Evolutionary conservation across 169 alveolate species (phyloP).

Genomic region (Plasmodium falciparum): DNA sequence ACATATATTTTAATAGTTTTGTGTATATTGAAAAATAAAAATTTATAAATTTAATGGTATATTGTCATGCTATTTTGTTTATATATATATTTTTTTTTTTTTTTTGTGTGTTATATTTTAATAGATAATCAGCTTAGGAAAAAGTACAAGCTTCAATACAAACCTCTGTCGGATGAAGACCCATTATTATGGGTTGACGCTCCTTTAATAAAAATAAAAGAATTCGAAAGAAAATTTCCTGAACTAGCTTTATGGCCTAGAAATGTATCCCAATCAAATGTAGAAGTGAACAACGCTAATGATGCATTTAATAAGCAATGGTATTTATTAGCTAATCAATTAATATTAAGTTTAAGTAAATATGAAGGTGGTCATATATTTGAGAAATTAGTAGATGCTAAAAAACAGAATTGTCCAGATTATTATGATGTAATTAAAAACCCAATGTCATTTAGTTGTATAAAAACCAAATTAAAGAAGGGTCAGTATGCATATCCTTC

Average conservation of each 20-base stretch:
- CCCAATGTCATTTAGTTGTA: conserved; percentile 91
- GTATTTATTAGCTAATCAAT: conserved; percentile 83
- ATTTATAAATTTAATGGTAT: too few species aligned
- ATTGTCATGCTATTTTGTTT: not conserved
- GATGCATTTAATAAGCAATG: conserved; percentile 88
- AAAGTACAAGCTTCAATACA: conserved; percentile 86
- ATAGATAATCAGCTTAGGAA: conserved; percentile 38
- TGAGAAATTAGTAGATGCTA: conserved; percentile 92
- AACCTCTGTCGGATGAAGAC: conserved; percentile 86
- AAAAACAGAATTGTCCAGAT: conserved; percentile 92
- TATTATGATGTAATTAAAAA: conserved; percentile 90
- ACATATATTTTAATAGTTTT: too few species aligned
- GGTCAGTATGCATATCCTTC: conserved; percentile 86
- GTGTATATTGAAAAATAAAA: too few species aligned
- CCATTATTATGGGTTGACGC: conserved; percentile 89
- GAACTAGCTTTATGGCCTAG: conserved; percentile 90
- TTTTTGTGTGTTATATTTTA: not conserved
- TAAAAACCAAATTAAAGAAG: conserved; percentile 86
- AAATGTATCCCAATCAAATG: conserved; percentile 77
- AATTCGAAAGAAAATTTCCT: conserved; percentile 88
- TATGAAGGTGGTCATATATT: conserved; percentile 93
- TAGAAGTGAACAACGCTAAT: conserved; percentile 79
- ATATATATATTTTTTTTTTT: not conserved
- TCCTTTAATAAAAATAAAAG: conserved; percentile 87
- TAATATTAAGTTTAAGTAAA: conserved; percentile 84